These are phyloP conservation scores for Calamus simplicifolius DNA, from an alignment of 176 grass and related monocot species.

Conservation along the genomic window DNA sequence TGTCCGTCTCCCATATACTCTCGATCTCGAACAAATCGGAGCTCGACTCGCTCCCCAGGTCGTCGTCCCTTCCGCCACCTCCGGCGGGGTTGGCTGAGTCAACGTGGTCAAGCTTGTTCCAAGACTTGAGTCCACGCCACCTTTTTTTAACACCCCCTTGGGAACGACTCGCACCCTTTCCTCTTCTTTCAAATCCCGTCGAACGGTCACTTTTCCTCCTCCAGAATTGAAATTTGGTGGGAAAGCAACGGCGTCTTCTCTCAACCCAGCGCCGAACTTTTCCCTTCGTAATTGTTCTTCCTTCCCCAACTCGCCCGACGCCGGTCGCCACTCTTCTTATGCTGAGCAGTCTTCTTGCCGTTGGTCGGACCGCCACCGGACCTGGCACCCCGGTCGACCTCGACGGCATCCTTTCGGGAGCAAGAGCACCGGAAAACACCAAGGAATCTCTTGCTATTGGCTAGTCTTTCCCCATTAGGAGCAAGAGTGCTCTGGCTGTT, in stretches of 20 bases:
- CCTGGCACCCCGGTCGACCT: constrained; percentile 3
- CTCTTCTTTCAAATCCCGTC: constrained; percentile 4
- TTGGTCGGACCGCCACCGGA: not conserved
- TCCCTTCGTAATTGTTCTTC: not conserved
- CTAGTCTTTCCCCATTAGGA: not conserved
- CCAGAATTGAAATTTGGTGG: not conserved
- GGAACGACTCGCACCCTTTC: not conserved
- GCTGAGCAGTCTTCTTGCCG: not conserved
- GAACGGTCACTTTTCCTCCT: not conserved
- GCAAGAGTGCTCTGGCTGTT: constrained; percentile 11
- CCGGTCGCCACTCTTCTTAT: not conserved
- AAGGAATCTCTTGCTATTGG: not conserved
- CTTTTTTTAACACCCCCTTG: not conserved
- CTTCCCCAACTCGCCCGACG: too few species aligned
- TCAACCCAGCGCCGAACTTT: not conserved
- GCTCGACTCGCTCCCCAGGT: constrained; percentile 66
- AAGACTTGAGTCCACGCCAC: too few species aligned
- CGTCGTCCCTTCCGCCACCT: not conserved
- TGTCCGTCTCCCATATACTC: constrained; percentile 27
- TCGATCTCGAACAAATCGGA: constrained; percentile 98
- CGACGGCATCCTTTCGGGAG: constrained; percentile 1
- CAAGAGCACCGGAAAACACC: constrained; percentile 9
- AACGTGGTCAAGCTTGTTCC: constrained; percentile 17
- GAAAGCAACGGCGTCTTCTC: not conserved
- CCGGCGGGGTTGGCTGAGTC: constrained; percentile 13